Evolutionary conservation across 768 basidiomycete species (phyloP), one percentile per base, ranked within the genome.

Genomic region (Mycena polygramma): DNA sequence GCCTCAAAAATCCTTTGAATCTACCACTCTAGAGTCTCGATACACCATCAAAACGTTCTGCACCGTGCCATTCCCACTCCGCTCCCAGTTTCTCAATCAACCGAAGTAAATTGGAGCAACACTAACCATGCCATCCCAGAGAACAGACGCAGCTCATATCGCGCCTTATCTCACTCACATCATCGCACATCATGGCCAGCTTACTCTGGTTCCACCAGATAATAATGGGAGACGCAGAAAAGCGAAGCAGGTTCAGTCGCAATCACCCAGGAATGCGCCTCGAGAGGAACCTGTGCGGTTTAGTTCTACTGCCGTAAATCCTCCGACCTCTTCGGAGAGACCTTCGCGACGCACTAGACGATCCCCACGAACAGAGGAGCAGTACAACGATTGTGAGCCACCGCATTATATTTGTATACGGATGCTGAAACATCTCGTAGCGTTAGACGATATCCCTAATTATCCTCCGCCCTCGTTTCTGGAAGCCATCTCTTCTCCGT

Each of bases 401-500:
- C 69, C 36, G 49, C 20, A 20, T 67, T 37, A 65, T 51, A 57
- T 66, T 54, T 73, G 73, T 55, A 48, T 68, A 75, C 74, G 85
- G 78, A 79, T 74, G 78, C 7, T 62, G 55, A 20, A 53, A 54
- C 22, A 45, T n/a, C 6, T 30, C 37, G 36, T 14, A 79, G 76
- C 52, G 66, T 74, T 54, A 20, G 69, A 67, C 43, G 71, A 73
- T 36, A 80, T 83, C 55, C 88, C 90, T 35, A 87, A 92, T 76
- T 92, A 91, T 75, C 91, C 91, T 9, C 93, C 93, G 15, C 93
- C 93, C 35, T 88, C 92, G 15, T 92, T 93, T 73, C 89, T 89
- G 69, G 93, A 94, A 79, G 91, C 91, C 7, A 88, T 87, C 45
- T 85, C 83, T 11, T 83, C 85, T 17, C 83, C 85, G 7, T 76